These are phyloP conservation scores for Cadophora malorum DNA, from an alignment of 2,329 filamentous ascomycete genomes.

Conservation along the genomic window DNA sequence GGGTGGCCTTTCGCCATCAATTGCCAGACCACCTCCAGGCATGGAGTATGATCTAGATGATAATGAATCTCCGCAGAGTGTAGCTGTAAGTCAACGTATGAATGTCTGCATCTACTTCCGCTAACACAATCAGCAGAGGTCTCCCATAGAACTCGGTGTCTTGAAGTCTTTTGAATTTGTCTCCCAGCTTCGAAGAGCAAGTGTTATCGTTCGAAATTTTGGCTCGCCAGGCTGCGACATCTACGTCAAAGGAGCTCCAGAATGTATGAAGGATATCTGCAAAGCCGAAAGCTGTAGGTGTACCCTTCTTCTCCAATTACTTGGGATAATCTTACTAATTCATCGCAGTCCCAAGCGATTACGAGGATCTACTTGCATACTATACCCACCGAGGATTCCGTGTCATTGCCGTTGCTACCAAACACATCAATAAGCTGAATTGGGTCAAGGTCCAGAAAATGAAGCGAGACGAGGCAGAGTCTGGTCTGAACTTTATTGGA, in stretches of 20 bases:
- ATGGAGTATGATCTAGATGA: conserved; percentile 64
- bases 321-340: conserved; percentile 25
- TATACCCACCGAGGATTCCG: conserved; percentile 97
- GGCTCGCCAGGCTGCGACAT: conserved; percentile 83
- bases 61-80: conserved; percentile 46
- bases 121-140: conserved; percentile 44
- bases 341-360: conserved; percentile 77
- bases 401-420: conserved; percentile 94
- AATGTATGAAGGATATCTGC: conserved; percentile 96
- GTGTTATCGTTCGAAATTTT: conserved; percentile 89
- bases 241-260: conserved; percentile 95
- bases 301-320: neutral
- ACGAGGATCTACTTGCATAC: conserved; percentile 84
- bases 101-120: neutral
- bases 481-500: conserved; percentile 82
- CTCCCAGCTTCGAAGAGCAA: conserved; percentile 88
- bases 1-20: conserved; percentile 79
- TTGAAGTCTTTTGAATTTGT: conserved; percentile 94
- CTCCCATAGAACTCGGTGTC: conserved; percentile 83
- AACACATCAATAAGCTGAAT: conserved; percentile 83
- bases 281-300: conserved; percentile 75
- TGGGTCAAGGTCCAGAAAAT: conserved; percentile 97
- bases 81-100: conserved; percentile 34
- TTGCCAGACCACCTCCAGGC: conserved; percentile 78
- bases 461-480: conserved; percentile 84